These are phyloP conservation scores for Dillenia suffruticosa DNA, from an alignment of 164 flowering plant species.

Conservation along the genomic window DNA sequence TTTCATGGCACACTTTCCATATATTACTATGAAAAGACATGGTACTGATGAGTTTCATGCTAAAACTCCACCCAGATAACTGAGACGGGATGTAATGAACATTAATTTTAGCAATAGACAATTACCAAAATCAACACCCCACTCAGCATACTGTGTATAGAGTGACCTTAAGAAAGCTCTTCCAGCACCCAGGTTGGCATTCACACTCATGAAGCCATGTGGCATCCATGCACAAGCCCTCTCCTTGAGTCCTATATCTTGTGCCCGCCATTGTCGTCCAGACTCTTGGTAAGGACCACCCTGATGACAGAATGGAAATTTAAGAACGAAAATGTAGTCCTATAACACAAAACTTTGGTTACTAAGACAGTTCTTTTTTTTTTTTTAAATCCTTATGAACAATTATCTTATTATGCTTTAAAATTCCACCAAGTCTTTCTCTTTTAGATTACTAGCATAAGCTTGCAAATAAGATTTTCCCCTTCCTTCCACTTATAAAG, in stretches of 20 bases:
- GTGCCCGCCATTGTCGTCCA: slow-evolving; percentile 63
- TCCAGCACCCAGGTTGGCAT: slow-evolving; percentile 70
- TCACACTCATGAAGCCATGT: slow-evolving; percentile 89
- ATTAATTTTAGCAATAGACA: neutral
- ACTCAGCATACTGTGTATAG: slow-evolving; percentile 79
- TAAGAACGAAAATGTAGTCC: neutral
- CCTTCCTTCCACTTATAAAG: no score
- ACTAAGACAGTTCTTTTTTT: no score
- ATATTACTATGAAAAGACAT: no score
- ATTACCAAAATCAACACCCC: slow-evolving; percentile 96
- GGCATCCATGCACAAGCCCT: slow-evolving; percentile 85
- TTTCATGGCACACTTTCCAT: no score
- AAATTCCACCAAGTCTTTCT: no score
- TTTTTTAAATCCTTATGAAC: no score
- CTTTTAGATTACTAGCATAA: no score
- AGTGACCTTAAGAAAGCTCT: slow-evolving; percentile 84
- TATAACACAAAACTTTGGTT: no score
- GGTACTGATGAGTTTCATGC: no score
- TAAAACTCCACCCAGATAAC: no score
- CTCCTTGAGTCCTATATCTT: slow-evolving; percentile 64
- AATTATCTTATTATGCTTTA: no score
- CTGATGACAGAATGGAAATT: slow-evolving; percentile 25
- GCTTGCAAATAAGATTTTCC: no score
- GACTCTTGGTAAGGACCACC: slow-evolving; percentile 59
- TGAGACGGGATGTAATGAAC: neutral